These are phyloP conservation scores for Orbilia blumenaviensis DNA, from an alignment of 2,329 filamentous ascomycete genomes.

Conservation along the genomic window DNA sequence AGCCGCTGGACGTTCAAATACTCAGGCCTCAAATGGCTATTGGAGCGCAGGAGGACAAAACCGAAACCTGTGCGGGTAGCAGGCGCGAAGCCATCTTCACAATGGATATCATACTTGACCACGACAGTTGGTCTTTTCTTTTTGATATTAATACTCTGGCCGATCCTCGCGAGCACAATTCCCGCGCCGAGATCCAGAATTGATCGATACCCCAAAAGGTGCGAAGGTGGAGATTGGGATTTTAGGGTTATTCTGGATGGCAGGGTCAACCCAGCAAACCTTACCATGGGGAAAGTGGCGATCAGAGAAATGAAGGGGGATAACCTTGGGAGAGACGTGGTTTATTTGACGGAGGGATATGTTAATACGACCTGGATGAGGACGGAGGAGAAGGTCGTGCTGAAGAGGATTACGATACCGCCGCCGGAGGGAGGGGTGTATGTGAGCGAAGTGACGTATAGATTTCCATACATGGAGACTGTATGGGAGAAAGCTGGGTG, in stretches of 20 bases:
- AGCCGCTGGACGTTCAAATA: neutral
- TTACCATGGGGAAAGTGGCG: slow-evolving; percentile 26
- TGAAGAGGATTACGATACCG: neutral
- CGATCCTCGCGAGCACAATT: slow-evolving; percentile 26
- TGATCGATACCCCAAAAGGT: slow-evolving; percentile 9
- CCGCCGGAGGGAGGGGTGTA: neutral
- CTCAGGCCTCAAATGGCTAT: neutral
- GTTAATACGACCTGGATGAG: slow-evolving; percentile 32
- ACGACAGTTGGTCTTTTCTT: neutral
- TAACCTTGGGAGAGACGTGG: neutral
- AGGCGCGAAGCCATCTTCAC: neutral
- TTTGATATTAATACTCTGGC: slow-evolving; percentile 21
- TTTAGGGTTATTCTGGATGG: slow-evolving; percentile 31
- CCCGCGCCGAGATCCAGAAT: slow-evolving; percentile 8
- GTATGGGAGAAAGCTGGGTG: slow-evolving; percentile 22
- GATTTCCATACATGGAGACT: slow-evolving; percentile 41
- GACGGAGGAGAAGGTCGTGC: slow-evolving; percentile 19
- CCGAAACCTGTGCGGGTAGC: neutral
- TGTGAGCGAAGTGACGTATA: slow-evolving; percentile 2
- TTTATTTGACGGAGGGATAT: slow-evolving; percentile 1
- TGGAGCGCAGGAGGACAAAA: neutral
- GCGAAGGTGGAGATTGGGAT: slow-evolving; percentile 30
- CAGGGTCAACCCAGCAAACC: neutral
- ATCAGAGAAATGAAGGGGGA: slow-evolving; percentile 11
- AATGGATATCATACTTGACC: neutral